Evolutionary conservation across 176 grass and related monocot genomes (phyloP), one percentile per base, ranked within the genome.

Genomic region (Oryza longistaminata): DNA sequence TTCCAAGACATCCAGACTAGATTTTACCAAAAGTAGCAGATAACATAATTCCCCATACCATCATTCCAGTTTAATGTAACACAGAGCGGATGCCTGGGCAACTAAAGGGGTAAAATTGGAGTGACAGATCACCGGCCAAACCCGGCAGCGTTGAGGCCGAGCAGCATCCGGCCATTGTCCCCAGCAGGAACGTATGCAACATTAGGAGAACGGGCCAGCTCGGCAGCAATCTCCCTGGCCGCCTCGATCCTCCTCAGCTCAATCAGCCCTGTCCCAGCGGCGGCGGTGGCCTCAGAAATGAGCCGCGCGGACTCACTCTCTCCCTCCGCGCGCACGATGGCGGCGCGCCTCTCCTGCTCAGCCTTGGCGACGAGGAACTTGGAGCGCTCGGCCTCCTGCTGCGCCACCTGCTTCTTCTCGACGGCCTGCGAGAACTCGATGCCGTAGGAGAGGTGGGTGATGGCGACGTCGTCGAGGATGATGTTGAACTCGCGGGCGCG

Each of bases 341-440:
- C 96, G 8, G 96, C 96, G 7, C 96, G 96, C 71, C 96, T 88
- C 89, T 98, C 96, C 81, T 98, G 96, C 88, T 98, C 96, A 0
- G 96, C 96, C 70, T 88, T 88, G 69, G 93, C 93, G 42, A 96
- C 97, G 75, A 99, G 93, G 93, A 99, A 99, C 86, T 99, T 99
- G 77, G 97, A 99, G 8, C 97, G 97, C 90, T 99, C 97, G 3
- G 97, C 97, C 90, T 99, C 97, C 87, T 96, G 97, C 86, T 99
- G 97, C 15, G 97, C 97, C 45, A 99, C 97, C 91, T 99, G 97
- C 89, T 99, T 99, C 93, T 99, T 99, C 90, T 99, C 97, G 35
- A 99, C 97, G 72, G 97, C 97, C 61, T 58, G 88, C 29, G 97
- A 99, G 91, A 99, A 99, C 75, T 99, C 97, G 11, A 84, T 43